Percentiles rank a stretch among this genome's conserved stretches.
Evolutionary conservation across 2,329 filamentous ascomycete genomes (phyloP).

Genomic region (Colletotrichum cordylinicola): DNA sequence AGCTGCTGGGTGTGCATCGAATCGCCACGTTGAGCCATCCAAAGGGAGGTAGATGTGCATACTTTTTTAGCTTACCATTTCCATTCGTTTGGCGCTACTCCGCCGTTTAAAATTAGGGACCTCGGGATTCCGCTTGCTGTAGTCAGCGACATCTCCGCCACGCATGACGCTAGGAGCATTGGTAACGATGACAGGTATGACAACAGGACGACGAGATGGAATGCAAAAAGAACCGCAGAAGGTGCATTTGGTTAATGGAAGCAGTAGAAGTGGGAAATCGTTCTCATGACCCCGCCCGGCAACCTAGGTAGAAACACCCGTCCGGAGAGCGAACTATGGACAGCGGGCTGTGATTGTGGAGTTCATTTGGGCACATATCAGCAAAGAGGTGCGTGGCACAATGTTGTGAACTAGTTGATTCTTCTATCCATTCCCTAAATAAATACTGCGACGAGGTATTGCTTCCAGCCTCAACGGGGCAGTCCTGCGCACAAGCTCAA

Average conservation of each 20-base stretch:
- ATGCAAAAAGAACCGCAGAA: too few relatives aligned
- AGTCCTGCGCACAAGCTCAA: neutral
- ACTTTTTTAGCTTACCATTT: neutral
- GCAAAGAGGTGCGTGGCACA: neutral
- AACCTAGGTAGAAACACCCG: too few relatives aligned
- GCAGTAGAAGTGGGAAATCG: too few relatives aligned
- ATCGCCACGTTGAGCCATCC: neutral
- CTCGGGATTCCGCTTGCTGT: neutral
- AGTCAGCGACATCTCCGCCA: neutral
- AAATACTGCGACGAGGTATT: neutral
- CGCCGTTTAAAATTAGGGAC: neutral
- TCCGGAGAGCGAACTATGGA: too few relatives aligned
- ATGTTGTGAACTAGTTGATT: neutral
- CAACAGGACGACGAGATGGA: too few relatives aligned
- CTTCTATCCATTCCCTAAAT: neutral
- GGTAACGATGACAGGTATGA: neutral
- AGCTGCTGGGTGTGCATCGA: fast-evolving
- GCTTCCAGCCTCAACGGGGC: neutral
- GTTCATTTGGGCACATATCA: too few relatives aligned
- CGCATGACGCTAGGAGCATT: neutral
- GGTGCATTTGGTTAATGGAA: too few relatives aligned
- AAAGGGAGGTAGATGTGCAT: neutral
- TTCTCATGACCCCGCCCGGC: too few relatives aligned
- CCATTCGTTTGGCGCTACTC: neutral
- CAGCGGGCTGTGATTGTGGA: too few relatives aligned